Base-by-base conservation (phyloP, 805 yeast species). In the Nakazawaea sp. region DNA sequence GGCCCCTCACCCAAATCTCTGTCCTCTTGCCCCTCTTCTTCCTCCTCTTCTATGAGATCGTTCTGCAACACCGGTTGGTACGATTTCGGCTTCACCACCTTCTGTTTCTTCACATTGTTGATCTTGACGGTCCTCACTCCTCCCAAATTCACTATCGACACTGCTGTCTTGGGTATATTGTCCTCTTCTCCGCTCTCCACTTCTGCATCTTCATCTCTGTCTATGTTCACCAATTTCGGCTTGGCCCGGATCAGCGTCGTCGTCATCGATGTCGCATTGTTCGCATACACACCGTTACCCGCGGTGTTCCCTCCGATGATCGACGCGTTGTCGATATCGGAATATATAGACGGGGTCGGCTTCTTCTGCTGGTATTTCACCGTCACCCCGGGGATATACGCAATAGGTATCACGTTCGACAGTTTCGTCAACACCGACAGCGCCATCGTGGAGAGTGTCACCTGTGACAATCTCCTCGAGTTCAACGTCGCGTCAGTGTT, bases 371-470 rank as follows among this genome's bases (percentile, higher is more conserved):
- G 43, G 43, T 37, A 42, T 47, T 36, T 43, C 48, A 77, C 75
- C 4, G 88, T 84, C 31, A 88, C 96, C 26, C 97, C 97, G 0
- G 97, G 97, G 42, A 89, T 85, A 53, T 88, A 89, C 2, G 95
- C 95, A 40, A 90, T 81, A 15, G 96, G 96, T 43, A 89, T 71
- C 45, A 89, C 78, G 56, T 89, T 88, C 11, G 95, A 83, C 4
- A 94, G 94, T 48, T 81, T 76, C 9, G 92, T 80, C 33, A 80
- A 66, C 11, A 80, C 73, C 5, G 88, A 73, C 21, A 83, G 72
- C 7, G 89, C 82, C 53, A 49, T 38, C 31, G 59, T 55, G 4
- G 54, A 43, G 18, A 48, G 46, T 28, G 62, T 56, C 11, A 50
- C 53, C 36, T 57, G 56, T 13, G 58, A 49, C 35, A 44, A 28